phyloP scores from a whole-genome alignment of 257 asterid species.

The Craterostigma plantagineum region DNA sequence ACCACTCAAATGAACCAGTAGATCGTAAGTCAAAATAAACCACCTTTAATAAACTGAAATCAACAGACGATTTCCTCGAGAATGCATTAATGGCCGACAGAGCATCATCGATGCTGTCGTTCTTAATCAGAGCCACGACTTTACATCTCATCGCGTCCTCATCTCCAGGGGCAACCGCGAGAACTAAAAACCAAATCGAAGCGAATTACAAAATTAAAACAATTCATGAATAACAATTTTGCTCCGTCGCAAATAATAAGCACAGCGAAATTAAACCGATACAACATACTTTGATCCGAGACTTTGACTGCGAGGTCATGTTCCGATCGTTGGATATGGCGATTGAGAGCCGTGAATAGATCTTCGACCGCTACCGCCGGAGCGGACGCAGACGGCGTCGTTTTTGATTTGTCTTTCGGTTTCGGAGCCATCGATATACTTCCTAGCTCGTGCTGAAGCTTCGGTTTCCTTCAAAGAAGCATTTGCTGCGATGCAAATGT shows the following conservation, averaged over 20 bases:
- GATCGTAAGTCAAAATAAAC: not conserved
- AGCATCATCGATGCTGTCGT: constrained; percentile 44
- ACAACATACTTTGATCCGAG: constrained; percentile 55
- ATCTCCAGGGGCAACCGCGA: constrained; percentile 54
- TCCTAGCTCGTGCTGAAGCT: no score
- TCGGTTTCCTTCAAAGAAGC: no score
- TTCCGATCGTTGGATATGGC: constrained; percentile 54
- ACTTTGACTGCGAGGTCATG: constrained; percentile 50
- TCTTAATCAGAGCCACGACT: constrained; percentile 60
- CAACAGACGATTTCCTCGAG: constrained; percentile 27
- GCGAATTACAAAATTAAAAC: not conserved
- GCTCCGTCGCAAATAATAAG: constrained; percentile 1
- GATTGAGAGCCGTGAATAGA: constrained; percentile 68
- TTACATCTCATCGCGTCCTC: constrained; percentile 80
- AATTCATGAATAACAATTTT: not conserved
- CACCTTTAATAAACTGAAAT: constrained; percentile 22
- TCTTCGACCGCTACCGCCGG: constrained; percentile 52
- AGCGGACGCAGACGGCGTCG: constrained; percentile 24
- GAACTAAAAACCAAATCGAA: constrained; percentile 27
- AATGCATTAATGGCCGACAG: constrained; percentile 30
- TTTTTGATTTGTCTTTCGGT: constrained; percentile 21
- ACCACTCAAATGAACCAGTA: not conserved
- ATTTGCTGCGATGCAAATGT: no score
- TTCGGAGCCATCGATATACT: constrained; percentile 53
- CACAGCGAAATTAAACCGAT: constrained; percentile 2